Evolutionary conservation across 257 asterid species (phyloP), one percentile per base, ranked within the genome.

Genomic region (Cruciata laevipes): DNA sequence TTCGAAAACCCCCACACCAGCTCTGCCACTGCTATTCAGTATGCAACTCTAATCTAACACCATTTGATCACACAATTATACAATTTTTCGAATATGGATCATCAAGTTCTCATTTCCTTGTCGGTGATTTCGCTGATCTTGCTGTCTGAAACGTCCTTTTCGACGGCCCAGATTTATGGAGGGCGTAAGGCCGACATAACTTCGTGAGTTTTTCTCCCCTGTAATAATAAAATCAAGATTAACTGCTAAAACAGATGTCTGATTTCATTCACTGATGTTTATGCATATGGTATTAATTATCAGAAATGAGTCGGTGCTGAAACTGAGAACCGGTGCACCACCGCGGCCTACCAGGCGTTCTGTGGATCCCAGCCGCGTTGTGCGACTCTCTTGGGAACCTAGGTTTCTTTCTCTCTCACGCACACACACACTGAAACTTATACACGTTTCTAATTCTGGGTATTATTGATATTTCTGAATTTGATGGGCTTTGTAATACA

Each of bases 361-460:
- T 24, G 49, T 88, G 70, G 95, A 90, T 82, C 99, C 96, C 33
- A 84, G 88, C 33, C 82, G 86, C 60, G 96, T 84, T 70, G 79
- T 81, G 52, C 96, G 82, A 78, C 82, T 94, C 73, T 88, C 96
- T 67, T 85, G 97, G 97, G 75, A 18, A 7, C 97, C 96, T 71
- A 88, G 98, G 96, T 91, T 58, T 23, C 44, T 30, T n/a, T 30
- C 23, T 58, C 56, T 40, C 67, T 69, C 35, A 61, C 25, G 25
- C 35, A 6, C 55, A 13, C 47, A 40, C 16, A 42, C 17, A 42
- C 42, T 37, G 42, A 37, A 37, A 9, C 13, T 42, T 49, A 21
- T 42, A 9, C 32, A 14, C 35, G 3, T 61, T 42, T 32, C 32
- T 59, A 18, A 60, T 31, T 7, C 11, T 32, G 12, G 30, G 30